phyloP scores from a whole-genome alignment of 371 early-diverging fungal genomes.

The Lichtheimia ornata region DNA sequence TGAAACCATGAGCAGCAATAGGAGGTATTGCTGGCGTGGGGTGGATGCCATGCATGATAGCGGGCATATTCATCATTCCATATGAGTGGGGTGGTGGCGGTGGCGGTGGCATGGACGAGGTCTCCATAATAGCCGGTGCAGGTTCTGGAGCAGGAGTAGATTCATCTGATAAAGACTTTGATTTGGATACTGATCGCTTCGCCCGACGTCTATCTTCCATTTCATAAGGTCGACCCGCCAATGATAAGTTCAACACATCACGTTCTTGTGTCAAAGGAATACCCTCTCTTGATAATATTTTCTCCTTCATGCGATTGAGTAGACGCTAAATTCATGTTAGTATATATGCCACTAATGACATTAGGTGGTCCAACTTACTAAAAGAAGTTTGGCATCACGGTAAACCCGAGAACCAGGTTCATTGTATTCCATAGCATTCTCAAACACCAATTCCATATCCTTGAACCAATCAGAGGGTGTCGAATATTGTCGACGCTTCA shows the following conservation, averaged over 20 bases:
- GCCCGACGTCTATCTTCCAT: constrained; percentile 33
- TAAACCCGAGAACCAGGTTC: constrained; percentile 73
- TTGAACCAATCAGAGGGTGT: constrained; percentile 65
- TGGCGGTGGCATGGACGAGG: constrained; percentile 1
- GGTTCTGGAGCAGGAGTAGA: background rate
- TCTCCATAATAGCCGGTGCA: constrained; percentile 3
- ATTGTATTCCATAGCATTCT: constrained; percentile 78
- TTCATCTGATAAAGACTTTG: constrained; percentile 23
- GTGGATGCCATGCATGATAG: no score
- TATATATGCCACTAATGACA: background rate
- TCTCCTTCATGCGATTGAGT: constrained; percentile 44
- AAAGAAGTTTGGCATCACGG: constrained; percentile 64
- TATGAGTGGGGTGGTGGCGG: constrained; percentile 9
- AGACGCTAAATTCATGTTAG: constrained; percentile 23
- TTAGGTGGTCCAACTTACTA: constrained; percentile 29
- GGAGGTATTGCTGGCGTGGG: no score
- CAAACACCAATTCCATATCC: constrained; percentile 70
- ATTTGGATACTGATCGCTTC: constrained; percentile 19
- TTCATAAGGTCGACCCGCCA: constrained; percentile 34
- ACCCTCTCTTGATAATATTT: constrained; percentile 27
- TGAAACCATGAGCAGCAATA: no score
- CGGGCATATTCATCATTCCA: no score
- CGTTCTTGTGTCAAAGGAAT: constrained; percentile 41
- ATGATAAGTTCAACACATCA: constrained; percentile 27
- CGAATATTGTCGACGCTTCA: constrained; percentile 56